phyloP scores from a whole-genome alignment of 805 yeast species.

The Teunomyces gatunensis region DNA sequence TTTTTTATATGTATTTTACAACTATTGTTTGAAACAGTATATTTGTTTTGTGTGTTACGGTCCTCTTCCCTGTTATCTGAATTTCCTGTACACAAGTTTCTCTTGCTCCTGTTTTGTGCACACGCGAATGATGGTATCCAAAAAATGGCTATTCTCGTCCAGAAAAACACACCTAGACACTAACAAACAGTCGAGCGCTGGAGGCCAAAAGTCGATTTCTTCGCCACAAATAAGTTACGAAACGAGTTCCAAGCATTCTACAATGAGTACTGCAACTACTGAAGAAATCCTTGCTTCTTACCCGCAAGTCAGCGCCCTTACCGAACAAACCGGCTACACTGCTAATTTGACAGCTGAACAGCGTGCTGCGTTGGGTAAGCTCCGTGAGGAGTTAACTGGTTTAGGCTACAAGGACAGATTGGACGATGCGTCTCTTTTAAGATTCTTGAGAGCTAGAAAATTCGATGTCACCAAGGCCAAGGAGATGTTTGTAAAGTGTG shows the following conservation, averaged over 20 bases:
- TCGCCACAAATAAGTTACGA: not conserved
- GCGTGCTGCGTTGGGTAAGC: constrained; percentile 51
- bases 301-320: constrained; percentile 67
- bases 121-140: not conserved
- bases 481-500: constrained; percentile 82
- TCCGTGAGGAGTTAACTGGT: constrained; percentile 56
- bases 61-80: too few species aligned
- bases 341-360: constrained; percentile 76
- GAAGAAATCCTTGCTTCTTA: constrained; percentile 52
- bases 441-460: constrained; percentile 94
- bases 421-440: constrained; percentile 79
- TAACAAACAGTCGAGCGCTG: not conserved
- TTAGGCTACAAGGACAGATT: constrained; percentile 73
- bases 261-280: constrained; percentile 6
- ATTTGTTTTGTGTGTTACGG: too few species aligned
- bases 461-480: constrained; percentile 78
- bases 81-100: not conserved
- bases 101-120: not conserved
- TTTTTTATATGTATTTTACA: not conserved
- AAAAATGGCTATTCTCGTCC: not conserved
- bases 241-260: not conserved
- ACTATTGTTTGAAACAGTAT: too few species aligned
- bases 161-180: constrained; percentile 1
- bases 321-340: constrained; percentile 70
- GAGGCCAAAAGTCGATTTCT: not conserved